Conservation (phyloP, 768 basidiomycete species). For the Rubroboletus satanas region DNA sequence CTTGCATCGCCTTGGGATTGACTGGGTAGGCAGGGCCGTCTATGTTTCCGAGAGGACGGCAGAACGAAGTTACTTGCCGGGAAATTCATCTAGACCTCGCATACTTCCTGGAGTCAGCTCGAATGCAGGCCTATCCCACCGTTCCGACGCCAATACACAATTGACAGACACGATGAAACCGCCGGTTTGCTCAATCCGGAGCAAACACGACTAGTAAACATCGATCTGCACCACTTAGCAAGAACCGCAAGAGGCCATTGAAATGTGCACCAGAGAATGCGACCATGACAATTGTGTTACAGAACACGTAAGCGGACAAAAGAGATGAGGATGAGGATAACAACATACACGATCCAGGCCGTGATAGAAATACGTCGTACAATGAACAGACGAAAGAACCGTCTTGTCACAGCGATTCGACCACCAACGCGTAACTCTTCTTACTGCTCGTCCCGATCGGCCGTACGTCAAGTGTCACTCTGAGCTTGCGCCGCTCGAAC, state of each 20-base stretch:
- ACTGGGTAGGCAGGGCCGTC: background rate
- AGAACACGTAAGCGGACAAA: background rate
- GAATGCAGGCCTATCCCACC: background rate
- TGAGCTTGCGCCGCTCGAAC: slow-evolving; percentile 30
- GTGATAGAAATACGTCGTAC: background rate
- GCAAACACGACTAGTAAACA: background rate
- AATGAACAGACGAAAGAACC: background rate
- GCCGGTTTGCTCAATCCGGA: background rate
- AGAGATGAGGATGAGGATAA: background rate
- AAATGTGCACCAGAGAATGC: background rate
- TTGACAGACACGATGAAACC: background rate
- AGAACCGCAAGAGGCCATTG: background rate
- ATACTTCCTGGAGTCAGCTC: background rate
- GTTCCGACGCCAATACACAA: background rate
- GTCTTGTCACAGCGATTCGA: slow-evolving; percentile 24
- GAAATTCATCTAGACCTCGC: background rate
- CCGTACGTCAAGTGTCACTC: slow-evolving; percentile 15
- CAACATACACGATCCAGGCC: background rate
- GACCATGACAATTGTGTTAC: background rate
- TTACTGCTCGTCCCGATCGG: background rate
- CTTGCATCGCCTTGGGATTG: background rate
- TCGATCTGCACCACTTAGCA: background rate
- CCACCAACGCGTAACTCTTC: slow-evolving; percentile 15
- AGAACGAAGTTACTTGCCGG: background rate
- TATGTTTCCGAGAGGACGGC: background rate